A percentile compares a stretch with the other conserved stretches of the same genome.
Evolutionary conservation across 1,284 basidiomycete species (phyloP).

Genomic region (Cutaneotrichosporon spelunceum): DNA sequence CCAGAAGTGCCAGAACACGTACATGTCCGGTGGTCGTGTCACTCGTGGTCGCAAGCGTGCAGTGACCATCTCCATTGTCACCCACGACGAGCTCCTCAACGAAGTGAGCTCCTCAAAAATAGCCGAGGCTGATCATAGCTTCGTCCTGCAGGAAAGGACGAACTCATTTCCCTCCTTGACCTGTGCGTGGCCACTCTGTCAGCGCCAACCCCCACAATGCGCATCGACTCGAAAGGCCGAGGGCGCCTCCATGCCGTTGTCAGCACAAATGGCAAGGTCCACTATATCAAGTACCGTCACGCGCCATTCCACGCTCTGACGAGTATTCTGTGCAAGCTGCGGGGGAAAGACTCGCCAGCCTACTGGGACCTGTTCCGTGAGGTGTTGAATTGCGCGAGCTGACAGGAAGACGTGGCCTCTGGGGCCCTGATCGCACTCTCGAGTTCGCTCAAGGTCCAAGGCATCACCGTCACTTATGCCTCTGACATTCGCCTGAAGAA

Average conservation of each 20-base stretch:
- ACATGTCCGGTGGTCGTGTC: constrained; percentile 42
- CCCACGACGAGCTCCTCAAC: constrained; percentile 38
- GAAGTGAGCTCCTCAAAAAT: constrained; percentile 32
- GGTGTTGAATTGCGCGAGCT: constrained; percentile 4
- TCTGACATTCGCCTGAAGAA: constrained; percentile 6
- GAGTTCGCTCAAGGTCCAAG: constrained; percentile 3
- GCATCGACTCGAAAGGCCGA: constrained; percentile 15
- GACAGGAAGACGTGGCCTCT: constrained; percentile 10
- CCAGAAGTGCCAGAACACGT: constrained; percentile 43
- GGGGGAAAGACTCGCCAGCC: constrained; percentile 35
- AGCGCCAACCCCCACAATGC: constrained; percentile 18
- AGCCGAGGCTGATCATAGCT: constrained; percentile 29
- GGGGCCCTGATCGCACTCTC: constrained; percentile 20
- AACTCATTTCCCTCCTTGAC: constrained; percentile 40
- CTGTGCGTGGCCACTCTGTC: constrained; percentile 46
- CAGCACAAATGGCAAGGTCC: constrained; percentile 30
- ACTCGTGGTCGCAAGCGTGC: constrained; percentile 39
- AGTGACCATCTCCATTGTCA: constrained; percentile 47
- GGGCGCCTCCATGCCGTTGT: constrained; percentile 21
- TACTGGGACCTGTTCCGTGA: constrained; percentile 48
- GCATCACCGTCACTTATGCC: neutral
- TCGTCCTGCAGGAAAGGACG: constrained; percentile 36
- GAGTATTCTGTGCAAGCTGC: constrained; percentile 42
- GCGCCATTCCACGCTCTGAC: constrained; percentile 47
- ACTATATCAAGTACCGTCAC: constrained; percentile 48